A percentile compares a stretch with the other conserved stretches of the same genome.
These are phyloP conservation scores for Pseudocercospora vitis DNA, from an alignment of 2,329 filamentous ascomycete genomes.

Conservation along the genomic window DNA sequence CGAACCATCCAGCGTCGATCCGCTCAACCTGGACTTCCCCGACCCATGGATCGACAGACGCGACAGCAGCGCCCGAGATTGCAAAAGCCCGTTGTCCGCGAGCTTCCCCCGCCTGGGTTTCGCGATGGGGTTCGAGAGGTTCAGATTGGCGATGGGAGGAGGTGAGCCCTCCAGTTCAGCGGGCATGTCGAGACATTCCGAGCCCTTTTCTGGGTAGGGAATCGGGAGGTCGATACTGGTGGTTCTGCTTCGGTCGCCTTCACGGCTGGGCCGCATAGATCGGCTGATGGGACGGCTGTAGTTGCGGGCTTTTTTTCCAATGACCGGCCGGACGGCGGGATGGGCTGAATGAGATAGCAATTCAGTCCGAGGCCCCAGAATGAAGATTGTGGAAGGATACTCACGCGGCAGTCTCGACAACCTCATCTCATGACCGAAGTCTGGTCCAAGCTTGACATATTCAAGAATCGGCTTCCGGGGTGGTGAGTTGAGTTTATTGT, in stretches of 20 bases:
- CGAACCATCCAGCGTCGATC: not conserved
- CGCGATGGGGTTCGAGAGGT: not conserved
- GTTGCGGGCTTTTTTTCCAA: not conserved
- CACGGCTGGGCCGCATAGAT: not conserved
- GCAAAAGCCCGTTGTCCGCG: not conserved
- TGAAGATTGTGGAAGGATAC: not conserved
- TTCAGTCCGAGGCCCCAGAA: not conserved
- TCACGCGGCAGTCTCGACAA: not conserved
- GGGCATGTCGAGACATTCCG: not conserved
- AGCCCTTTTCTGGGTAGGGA: not conserved
- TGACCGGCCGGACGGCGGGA: not conserved
- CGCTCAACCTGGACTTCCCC: not conserved
- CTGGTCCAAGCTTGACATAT: constrained; percentile 1
- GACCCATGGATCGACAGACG: not conserved
- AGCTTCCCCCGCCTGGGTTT: too few relatives aligned
- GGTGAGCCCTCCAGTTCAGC: not conserved
- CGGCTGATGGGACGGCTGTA: not conserved
- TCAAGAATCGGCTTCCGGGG: not conserved
- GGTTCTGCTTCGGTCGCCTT: not conserved
- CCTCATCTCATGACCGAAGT: not conserved
- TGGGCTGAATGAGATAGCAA: not conserved
- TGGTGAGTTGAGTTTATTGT: not conserved
- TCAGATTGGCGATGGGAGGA: too few relatives aligned
- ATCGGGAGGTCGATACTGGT: not conserved
- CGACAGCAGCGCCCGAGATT: not conserved